Conservation (phyloP, 108 stramenopile species). For the Nitzschia palea region DNA sequence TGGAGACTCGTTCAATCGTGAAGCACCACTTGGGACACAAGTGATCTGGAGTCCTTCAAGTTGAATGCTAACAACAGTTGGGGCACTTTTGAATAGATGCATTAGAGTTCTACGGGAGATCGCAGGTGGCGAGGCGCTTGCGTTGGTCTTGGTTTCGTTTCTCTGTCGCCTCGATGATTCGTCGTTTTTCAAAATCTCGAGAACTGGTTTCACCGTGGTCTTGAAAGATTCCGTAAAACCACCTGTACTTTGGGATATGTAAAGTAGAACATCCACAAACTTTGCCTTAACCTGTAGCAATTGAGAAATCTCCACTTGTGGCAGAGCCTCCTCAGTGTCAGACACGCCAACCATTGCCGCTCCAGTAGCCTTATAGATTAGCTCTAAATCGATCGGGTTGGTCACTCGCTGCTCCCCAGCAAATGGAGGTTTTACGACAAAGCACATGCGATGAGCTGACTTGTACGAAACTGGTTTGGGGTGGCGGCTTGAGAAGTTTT, state of each 20-base stretch:
- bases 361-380: slow-evolving; percentile 32
- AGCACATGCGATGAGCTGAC: slow-evolving; percentile 20
- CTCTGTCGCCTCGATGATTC: slow-evolving; percentile 6
- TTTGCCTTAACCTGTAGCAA: slow-evolving; percentile 39
- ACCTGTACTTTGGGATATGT: slow-evolving; percentile 48
- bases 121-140: not conserved
- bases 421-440: slow-evolving; percentile 34
- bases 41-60: slow-evolving; percentile 50
- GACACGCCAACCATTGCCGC: slow-evolving; percentile 18
- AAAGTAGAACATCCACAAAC: slow-evolving; percentile 54
- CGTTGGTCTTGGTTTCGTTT: not conserved
- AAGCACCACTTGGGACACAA: slow-evolving; percentile 64
- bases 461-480: not conserved
- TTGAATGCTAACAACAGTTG: slow-evolving; percentile 35
- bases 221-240: slow-evolving; percentile 53
- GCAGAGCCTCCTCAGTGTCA: not conserved
- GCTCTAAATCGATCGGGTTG: slow-evolving; percentile 40
- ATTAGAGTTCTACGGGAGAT: not conserved
- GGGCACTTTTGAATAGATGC: slow-evolving; percentile 28
- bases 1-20: slow-evolving; percentile 50
- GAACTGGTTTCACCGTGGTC: slow-evolving; percentile 42
- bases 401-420: slow-evolving; percentile 56
- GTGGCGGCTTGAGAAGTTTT: slow-evolving; percentile 2
- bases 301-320: slow-evolving; percentile 34
- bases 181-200: slow-evolving; percentile 33